Base-by-base conservation (phyloP, 257 asterid species). In the Jacaranda copaia region DNA sequence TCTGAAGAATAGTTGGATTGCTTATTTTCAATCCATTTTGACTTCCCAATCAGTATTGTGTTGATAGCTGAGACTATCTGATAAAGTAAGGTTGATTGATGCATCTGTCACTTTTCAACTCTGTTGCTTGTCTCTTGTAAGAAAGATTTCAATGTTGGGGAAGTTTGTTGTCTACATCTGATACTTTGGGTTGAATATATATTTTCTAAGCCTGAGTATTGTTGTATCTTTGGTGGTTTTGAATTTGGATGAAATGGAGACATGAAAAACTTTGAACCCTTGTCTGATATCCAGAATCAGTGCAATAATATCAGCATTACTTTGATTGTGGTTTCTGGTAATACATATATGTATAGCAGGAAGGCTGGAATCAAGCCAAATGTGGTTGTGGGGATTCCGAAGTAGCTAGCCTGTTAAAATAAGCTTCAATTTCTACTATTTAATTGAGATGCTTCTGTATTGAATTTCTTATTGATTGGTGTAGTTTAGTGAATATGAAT, bases 1-100 rank as follows among this genome's bases (percentile, higher is more conserved):
- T 68, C 20, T 42, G 61, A 51, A 39, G 5, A 40, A 53, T 52
- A 39, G 80, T 59, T 39, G 16, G 67, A 46, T 68, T 20, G 35
- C 18, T 63, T 55, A 70, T 45, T 13, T 63, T 3, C 32, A 19
- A 20, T 57, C 45, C 15, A 20, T 45, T 20, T 55, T 42, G 59
- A 61, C 52, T 45, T 15, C n/a, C 57, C 16, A 58, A 40, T 25
- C 20, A 7, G 14, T 7, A 40, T 16, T 65, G 70, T 40, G 36
- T 35, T 73, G 58, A 70, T 70, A 53, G 38, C 64, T 52, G 64
- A 53, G 64, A 55, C 19, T 36, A 5, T 59, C 25, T 5, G 12
- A 25, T 20, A 68, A 46, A 48, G 59, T 57, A 39, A 69, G 1
- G 62, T 69, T 51, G 62, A 52, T 70, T 52, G 15, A 1, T 9